These are phyloP conservation scores for Moniliophthora roreri DNA, from an alignment of 1,284 basidiomycete species.

Conservation along the genomic window DNA sequence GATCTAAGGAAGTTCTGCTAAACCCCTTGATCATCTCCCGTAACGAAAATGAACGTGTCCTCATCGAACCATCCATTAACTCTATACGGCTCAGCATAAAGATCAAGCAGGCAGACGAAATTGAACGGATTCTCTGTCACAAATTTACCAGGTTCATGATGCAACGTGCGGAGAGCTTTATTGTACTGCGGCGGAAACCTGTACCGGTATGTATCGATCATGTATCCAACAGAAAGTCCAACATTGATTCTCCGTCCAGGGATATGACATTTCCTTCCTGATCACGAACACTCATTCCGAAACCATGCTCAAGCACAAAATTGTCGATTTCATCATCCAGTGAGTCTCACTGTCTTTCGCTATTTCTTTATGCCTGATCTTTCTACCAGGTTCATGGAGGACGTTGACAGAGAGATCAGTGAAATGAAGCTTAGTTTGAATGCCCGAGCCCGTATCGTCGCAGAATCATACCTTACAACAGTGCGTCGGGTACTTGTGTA, in stretches of 20 bases:
- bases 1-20: slow-evolving; percentile 91
- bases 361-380: slow-evolving; percentile 1
- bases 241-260: slow-evolving; percentile 46
- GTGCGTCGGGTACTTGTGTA: slow-evolving; percentile 41
- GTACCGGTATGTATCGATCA: slow-evolving; percentile 61
- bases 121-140: slow-evolving; percentile 95
- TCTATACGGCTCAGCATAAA: slow-evolving; percentile 95
- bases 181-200: slow-evolving; percentile 93
- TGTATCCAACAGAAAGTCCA: background rate
- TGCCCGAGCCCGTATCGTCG: slow-evolving; percentile 94
- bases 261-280: slow-evolving; percentile 98
- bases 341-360: slow-evolving; percentile 32
- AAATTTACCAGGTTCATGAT: slow-evolving; percentile 99
- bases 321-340: slow-evolving; percentile 99
- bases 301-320: slow-evolving; percentile 98
- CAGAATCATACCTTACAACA: slow-evolving; percentile 83
- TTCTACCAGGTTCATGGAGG: slow-evolving; percentile 87
- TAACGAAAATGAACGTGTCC: slow-evolving; percentile 94
- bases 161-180: slow-evolving; percentile 96
- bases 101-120: slow-evolving; percentile 99
- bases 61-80: slow-evolving; percentile 97
- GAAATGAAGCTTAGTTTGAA: slow-evolving; percentile 93
- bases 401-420: slow-evolving; percentile 91
- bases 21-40: slow-evolving; percentile 92
- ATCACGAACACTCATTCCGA: slow-evolving; percentile 98